phyloP scores from a whole-genome alignment of 352 stramenopile genomes.

The Globisporangium nagaii region DNA sequence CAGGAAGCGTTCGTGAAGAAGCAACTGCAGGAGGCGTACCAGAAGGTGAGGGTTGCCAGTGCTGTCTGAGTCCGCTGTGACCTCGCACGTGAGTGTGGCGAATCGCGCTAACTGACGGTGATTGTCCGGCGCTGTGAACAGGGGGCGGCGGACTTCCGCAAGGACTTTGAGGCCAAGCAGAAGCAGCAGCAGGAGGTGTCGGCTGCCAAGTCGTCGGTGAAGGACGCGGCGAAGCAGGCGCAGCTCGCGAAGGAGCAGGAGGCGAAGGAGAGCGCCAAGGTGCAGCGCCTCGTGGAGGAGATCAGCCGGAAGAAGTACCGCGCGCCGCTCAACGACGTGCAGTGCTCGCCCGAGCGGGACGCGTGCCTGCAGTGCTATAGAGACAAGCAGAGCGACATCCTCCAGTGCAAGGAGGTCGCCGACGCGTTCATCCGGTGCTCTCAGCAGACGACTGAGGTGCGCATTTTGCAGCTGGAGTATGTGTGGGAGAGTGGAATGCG shows the following conservation, averaged over 20 bases:
- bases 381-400: constrained; percentile 72
- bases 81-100: too few species aligned
- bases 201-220: background rate
- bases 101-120: too few species aligned
- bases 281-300: constrained; percentile 71
- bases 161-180: constrained; percentile 47
- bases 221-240: constrained; percentile 37
- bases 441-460: constrained; percentile 73
- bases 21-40: constrained; percentile 71
- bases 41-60: constrained; percentile 55
- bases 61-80: too few species aligned
- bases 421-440: constrained; percentile 81
- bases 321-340: constrained; percentile 72
- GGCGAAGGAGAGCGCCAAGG: constrained; percentile 51
- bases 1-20: constrained; percentile 64
- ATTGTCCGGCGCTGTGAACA: constrained; percentile 17
- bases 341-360: constrained; percentile 73
- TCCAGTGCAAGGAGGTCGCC: constrained; percentile 83
- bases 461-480: constrained; percentile 7
- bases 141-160: constrained; percentile 67
- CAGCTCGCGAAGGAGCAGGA: constrained; percentile 69
- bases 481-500: too few species aligned
- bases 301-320: constrained; percentile 84
- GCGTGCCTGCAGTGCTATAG: constrained; percentile 85
- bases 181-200: constrained; percentile 17